These are phyloP conservation scores for Aspergillus mulundensis DNA, from an alignment of 495 filamentous ascomycete species.

Conservation along the genomic window DNA sequence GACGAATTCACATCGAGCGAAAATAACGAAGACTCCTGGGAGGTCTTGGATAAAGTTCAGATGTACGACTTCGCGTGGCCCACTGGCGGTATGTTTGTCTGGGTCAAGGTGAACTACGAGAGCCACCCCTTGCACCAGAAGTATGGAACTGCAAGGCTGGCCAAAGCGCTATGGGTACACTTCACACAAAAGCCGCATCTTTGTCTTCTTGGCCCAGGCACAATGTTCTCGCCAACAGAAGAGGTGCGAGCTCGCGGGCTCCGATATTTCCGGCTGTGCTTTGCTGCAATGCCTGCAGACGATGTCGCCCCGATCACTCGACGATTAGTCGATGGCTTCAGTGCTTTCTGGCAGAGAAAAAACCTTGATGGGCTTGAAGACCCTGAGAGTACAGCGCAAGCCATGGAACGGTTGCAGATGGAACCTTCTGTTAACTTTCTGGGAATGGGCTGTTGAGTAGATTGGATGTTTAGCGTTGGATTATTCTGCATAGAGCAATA, in stretches of 20 bases:
- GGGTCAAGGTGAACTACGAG: constrained; percentile 66
- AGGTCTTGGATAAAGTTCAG: constrained; percentile 60
- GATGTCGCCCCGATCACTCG: constrained; percentile 55
- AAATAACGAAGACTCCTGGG: constrained; percentile 51
- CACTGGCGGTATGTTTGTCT: constrained; percentile 90
- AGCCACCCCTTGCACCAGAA: constrained; percentile 63
- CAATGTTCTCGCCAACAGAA: constrained; percentile 64
- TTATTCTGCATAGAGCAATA: background rate
- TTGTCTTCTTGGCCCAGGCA: constrained; percentile 63
- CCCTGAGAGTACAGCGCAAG: constrained; percentile 30
- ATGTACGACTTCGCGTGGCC: constrained; percentile 76
- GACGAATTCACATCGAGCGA: constrained; percentile 31
- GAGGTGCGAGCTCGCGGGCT: constrained; percentile 49
- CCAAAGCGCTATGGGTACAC: constrained; percentile 66
- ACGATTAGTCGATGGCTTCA: constrained; percentile 63
- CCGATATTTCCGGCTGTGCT: constrained; percentile 74
- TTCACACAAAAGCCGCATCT: constrained; percentile 63
- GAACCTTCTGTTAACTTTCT: constrained; percentile 20
- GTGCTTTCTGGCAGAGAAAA: constrained; percentile 72
- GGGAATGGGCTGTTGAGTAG: constrained; percentile 23
- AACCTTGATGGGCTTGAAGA: constrained; percentile 58
- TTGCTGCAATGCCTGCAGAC: constrained; percentile 73
- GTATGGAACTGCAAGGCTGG: constrained; percentile 39
- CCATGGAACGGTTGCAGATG: constrained; percentile 16
- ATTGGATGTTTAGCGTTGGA: background rate